Evolutionary conservation across 257 asterid genomes (phyloP), one percentile per base, ranked within the genome.

Genomic region (Capsicum chinense): DNA sequence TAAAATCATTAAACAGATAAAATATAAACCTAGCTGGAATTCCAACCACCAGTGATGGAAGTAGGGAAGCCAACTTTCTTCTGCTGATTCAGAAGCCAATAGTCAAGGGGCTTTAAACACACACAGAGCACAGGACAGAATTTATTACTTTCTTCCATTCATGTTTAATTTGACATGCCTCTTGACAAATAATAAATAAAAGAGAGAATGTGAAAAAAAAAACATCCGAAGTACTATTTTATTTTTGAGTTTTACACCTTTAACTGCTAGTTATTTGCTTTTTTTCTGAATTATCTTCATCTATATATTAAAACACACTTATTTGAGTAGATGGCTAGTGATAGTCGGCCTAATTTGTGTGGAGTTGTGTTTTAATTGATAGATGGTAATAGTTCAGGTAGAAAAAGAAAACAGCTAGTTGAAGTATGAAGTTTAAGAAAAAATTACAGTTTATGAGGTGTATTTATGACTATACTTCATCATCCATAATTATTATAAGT

Each of bases 41-140:
- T 68, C 13, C 52, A 68, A 3, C 52, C 11, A 67, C 74, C 76
- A 67, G n/a, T 3, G 21, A 39, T 15, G 52, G 76, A 64, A 64
- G 71, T 64, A 64, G 71, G 71, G 76, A 68, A 67, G 6, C 76
- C 6, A 67, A 37, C 50, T 67, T 15, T 67, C 6, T 35, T 67
- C 3, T 67, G 42, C 21, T 62, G 21, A 67, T 39, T 39, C 52
- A 68, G 21, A 37, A 37, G 21, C 76, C 26, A 68, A 15, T 68
- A 68, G 48, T 68, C 76, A 68, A 68, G 47, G 10, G 48, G 11
- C 19, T 26, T 66, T 26, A 33, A 66, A 66, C 44, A 35, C 11
- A 66, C 13, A 62, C 44, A 63, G 7, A 26, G 13, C 48, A 39
- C 5, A 8, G 6, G 0, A n/a, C 13, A 68, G 26, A 13, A 13